Evolutionary conservation across 78 protist species (phyloP).

Genomic region (Bodo saltans): DNA sequence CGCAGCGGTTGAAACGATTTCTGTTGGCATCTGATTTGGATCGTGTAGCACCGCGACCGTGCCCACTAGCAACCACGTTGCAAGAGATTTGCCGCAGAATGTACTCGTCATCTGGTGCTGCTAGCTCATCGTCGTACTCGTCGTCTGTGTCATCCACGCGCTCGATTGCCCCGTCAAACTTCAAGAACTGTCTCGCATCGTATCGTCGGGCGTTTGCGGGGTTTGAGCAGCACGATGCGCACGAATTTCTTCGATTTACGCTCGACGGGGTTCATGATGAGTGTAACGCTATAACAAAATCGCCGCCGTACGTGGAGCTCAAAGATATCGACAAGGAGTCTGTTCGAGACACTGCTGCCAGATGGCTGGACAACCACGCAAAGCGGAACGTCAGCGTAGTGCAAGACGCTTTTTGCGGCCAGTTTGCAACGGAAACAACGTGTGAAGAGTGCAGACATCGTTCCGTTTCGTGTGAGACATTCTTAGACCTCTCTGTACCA

Average conservation of each 20-base stretch:
- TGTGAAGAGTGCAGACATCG: constrained; percentile 1
- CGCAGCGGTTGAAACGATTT: constrained; percentile 51
- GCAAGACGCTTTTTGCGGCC: constrained; percentile 26
- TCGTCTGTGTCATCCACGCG: neutral
- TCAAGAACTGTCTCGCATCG: neutral
- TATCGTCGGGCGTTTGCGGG: constrained; percentile 10
- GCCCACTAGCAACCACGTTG: neutral
- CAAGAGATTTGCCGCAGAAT: neutral
- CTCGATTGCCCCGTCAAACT: neutral
- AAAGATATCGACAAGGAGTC: neutral
- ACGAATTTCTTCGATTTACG: constrained; percentile 45
- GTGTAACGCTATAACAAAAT: neutral
- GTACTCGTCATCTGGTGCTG: neutral
- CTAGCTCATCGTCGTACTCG: neutral
- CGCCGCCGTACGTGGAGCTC: neutral
- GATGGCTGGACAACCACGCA: constrained; percentile 7
- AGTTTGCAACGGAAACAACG: neutral
- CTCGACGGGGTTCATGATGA: constrained; percentile 53
- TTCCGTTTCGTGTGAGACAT: constrained; percentile 18
- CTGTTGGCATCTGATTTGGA: neutral
- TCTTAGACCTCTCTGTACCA: constrained; percentile 37
- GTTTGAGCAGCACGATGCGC: constrained; percentile 47
- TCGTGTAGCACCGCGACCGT: neutral
- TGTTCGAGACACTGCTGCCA: neutral
- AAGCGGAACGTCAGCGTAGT: neutral